Conservation (phyloP, 805 yeast genomes). For the Candida sphagnicola region DNA sequence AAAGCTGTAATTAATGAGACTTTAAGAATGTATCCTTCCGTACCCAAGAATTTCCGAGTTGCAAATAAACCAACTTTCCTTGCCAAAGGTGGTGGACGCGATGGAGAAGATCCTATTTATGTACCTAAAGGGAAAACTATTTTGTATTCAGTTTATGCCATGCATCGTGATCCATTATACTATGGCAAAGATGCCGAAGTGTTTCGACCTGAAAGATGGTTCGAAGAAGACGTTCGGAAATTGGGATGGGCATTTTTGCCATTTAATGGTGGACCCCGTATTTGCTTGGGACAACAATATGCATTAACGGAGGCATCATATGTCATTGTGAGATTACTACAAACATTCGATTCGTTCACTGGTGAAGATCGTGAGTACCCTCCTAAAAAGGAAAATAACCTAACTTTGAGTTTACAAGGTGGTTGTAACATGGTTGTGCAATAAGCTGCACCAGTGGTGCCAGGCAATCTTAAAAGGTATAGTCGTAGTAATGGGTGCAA, state of each 20-base stretch:
- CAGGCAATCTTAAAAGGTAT: too few relatives aligned
- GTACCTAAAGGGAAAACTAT: conserved; percentile 42
- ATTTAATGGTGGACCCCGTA: conserved; percentile 54
- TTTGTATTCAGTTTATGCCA: conserved; percentile 34
- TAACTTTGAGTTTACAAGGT: conserved; percentile 19
- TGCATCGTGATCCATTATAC: conserved; percentile 36
- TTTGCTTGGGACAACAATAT: conserved; percentile 54
- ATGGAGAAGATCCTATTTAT: conserved; percentile 16
- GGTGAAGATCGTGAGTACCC: conserved; percentile 21
- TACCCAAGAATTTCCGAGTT: conserved; percentile 30
- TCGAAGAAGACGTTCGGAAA: conserved; percentile 20
- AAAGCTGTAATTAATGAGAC: conserved; percentile 30
- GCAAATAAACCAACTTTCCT: conserved; percentile 29
- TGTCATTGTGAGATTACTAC: conserved; percentile 33
- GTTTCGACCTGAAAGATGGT: conserved; percentile 51
- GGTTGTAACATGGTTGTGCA: conserved; percentile 10
- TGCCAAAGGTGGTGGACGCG: conserved; percentile 29
- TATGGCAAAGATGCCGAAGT: conserved; percentile 44
- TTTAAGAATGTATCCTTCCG: conserved; percentile 32
- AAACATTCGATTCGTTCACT: conserved; percentile 16
- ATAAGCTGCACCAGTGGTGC: too few relatives aligned
- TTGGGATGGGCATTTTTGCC: conserved; percentile 49
- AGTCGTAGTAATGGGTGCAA: too few relatives aligned
- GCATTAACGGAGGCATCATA: conserved; percentile 51
- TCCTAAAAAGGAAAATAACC: conserved; percentile 23